Evolutionary conservation across 164 flowering plant species (phyloP).

Genomic region (Macadamia tetraphylla): DNA sequence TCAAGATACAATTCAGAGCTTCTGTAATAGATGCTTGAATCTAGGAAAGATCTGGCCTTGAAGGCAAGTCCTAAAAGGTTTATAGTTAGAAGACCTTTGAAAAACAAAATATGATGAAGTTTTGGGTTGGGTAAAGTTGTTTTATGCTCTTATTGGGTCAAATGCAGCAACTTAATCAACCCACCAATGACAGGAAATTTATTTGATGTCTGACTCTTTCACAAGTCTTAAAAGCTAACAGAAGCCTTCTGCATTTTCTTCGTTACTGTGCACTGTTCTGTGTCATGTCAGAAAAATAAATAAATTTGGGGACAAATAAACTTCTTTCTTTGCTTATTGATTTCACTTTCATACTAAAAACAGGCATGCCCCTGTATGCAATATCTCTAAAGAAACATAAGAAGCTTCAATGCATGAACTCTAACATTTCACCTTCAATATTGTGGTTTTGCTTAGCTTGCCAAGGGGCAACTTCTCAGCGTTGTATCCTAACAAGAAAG

Average conservation of each 20-base stretch:
- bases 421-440: constrained; percentile 52
- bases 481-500: constrained; percentile 60
- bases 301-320: no score
- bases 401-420: not conserved
- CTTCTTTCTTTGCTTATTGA: no score
- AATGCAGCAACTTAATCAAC: not conserved
- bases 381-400: no score
- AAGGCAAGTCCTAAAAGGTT: not conserved
- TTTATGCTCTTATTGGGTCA: not conserved
- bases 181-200: not conserved
- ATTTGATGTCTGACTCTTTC: not conserved
- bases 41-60: no score
- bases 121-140: not conserved
- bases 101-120: not conserved
- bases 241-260: not conserved
- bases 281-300: not conserved
- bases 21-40: no score
- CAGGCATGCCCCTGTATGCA: no score
- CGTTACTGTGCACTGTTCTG: not conserved
- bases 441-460: constrained; percentile 87
- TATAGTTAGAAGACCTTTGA: no score
- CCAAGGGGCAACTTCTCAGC: constrained; percentile 96
- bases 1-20: no score
- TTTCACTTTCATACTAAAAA: no score
- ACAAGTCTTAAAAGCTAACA: not conserved